Percentiles rank a stretch among this genome's conserved stretches.
Conservation (phyloP, 2,329 filamentous ascomycete species). For the Trichoderma oligosporum region DNA sequence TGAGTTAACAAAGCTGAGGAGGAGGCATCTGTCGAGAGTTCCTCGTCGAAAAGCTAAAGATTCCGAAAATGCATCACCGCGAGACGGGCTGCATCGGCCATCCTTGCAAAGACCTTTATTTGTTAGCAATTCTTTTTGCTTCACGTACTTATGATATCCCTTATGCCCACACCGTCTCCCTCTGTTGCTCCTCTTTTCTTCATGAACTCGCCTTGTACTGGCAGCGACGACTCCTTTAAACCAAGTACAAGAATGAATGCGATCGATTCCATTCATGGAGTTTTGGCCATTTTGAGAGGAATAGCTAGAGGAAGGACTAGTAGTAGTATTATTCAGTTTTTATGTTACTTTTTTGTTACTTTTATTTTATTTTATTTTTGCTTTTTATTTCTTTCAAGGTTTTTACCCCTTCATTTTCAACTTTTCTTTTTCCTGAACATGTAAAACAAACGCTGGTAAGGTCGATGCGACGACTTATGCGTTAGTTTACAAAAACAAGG, state of each 20-base stretch:
- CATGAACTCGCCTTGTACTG: neutral
- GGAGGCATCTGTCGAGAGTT: neutral
- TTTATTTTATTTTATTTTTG: neutral
- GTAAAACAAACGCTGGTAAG: neutral
- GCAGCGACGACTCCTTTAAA: neutral
- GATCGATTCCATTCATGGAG: neutral
- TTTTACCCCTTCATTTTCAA: neutral
- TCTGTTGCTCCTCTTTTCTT: neutral
- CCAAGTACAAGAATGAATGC: neutral
- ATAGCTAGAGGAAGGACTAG: neutral
- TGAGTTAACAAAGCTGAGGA: neutral
- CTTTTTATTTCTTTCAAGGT: neutral
- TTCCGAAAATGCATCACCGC: neutral
- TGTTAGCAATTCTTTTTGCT: conserved; percentile 1
- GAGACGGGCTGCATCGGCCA: conserved; percentile 2
- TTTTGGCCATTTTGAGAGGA: neutral
- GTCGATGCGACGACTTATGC: neutral
- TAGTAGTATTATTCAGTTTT: neutral
- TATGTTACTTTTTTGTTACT: neutral
- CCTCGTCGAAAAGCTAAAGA: neutral
- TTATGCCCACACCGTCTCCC: neutral
- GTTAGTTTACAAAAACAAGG: neutral
- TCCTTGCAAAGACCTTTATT: neutral
- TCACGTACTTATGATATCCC: conserved; percentile 17
- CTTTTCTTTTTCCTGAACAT: neutral